Evolutionary conservation across 2,329 filamentous ascomycete genomes (phyloP), one percentile per base, ranked within the genome.

Genomic region (Penicillium carneum): DNA sequence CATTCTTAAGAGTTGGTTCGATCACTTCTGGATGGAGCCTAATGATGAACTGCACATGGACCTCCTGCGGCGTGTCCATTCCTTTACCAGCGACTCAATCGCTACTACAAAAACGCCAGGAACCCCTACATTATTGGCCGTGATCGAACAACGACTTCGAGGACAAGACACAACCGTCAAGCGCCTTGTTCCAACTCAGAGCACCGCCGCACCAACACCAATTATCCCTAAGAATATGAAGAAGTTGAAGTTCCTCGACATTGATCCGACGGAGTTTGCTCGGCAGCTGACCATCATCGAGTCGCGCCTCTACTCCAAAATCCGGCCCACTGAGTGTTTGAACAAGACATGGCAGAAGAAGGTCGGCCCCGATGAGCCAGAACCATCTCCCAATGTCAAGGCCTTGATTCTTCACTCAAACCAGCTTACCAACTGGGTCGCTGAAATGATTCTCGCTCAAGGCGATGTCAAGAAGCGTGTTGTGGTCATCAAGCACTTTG

Each of bases 301-400:
- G 78, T 97, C 93, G 2, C 90, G 90, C 63, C 84, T 98, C 0
- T 99, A 98, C 73, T 92, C 90, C 69, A 97, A 97, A 81, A 96
- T 99, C 77, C 94, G 94, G 77, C 91, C 94, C 0, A 95, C 92
- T 0, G 95, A 99, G 77, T 98, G 94, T 76, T 82, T 99, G 63
- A 97, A 97, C 80, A 99, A 99, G 84, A 97, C 93, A 5, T 99
- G 95, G 95, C 93, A 97, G 79, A 98, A 96, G 85, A 97, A 97
- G 82, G 84, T 96, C 61, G 86, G 82, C 9, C 90, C 93, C 36
- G 75, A 77, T 46, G 89, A 90, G 62, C 70, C 75, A 2, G 93
- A 97, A 71, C 91, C 93, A 36, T 93, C 95, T 10, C 87, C 92
- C 0, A 98, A 99, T 71, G 92, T 99, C 69, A 97, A 98, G 80